Percentiles rank a stretch among this genome's conserved stretches.
phyloP scores from a whole-genome alignment of 805 yeast species.

The Saccharomycopsis vini region DNA sequence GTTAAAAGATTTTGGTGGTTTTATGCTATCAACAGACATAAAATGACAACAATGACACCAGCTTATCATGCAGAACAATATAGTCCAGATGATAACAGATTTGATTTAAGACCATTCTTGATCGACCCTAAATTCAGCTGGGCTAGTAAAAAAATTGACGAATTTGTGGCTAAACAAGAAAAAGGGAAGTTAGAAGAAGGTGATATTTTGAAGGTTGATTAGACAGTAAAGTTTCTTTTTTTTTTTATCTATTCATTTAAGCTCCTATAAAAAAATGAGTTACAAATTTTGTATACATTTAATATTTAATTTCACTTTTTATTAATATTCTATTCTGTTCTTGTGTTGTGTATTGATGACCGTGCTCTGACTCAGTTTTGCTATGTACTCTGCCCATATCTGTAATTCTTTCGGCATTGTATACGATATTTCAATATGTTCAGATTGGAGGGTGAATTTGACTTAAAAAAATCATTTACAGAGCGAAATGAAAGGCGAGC shows the following conservation, averaged over 20 bases:
- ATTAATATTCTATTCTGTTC: no score
- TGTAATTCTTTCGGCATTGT: no score
- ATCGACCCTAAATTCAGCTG: constrained; percentile 83
- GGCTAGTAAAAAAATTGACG: constrained; percentile 85
- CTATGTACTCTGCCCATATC: no score
- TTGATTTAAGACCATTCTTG: constrained; percentile 91
- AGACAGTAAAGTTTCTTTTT: background rate
- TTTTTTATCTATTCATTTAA: background rate
- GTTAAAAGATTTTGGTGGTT: constrained; percentile 89
- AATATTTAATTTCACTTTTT: no score
- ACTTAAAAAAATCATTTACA: no score
- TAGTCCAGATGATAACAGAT: constrained; percentile 96
- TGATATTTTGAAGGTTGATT: constrained; percentile 13
- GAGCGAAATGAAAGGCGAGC: no score
- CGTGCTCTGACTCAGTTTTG: no score
- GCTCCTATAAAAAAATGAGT: no score
- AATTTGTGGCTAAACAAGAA: constrained; percentile 36
- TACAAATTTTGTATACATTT: no score
- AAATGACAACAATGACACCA: constrained; percentile 96
- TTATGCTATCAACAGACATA: constrained; percentile 93
- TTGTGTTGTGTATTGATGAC: no score
- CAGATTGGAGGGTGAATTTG: no score
- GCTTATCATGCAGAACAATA: constrained; percentile 96
- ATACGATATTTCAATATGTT: no score
- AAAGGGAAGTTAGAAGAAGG: background rate